phyloP scores from a whole-genome alignment of 495 filamentous ascomycete species.

The Tuber melanosporum region DNA sequence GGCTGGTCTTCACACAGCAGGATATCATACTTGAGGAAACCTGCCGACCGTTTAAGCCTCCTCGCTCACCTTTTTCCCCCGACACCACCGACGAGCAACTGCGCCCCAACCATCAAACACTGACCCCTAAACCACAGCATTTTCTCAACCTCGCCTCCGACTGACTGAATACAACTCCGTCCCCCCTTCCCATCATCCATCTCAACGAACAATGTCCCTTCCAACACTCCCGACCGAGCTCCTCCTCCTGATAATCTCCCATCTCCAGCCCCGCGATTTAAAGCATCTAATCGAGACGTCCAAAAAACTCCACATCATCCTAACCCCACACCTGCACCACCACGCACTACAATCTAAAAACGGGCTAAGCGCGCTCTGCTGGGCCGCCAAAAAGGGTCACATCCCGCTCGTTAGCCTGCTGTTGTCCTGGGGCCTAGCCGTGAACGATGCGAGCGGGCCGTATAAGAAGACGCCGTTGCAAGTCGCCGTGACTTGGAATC shows the following conservation, averaged over 20 bases:
- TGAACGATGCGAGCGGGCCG: not conserved
- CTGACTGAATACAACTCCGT: not conserved
- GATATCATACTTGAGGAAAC: not conserved
- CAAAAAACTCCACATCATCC: not conserved
- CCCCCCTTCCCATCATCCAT: not conserved
- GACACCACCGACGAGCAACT: not conserved
- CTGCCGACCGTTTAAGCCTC: not conserved
- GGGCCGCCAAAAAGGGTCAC: conserved; percentile 1
- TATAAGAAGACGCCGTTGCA: not conserved
- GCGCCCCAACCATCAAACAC: not conserved
- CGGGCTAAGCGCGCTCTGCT: not conserved
- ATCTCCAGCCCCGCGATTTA: conserved; percentile 1
- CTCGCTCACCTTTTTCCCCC: not conserved
- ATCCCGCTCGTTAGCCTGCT: not conserved
- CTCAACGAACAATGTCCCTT: not conserved
- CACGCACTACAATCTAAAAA: not conserved
- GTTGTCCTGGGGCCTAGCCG: not conserved
- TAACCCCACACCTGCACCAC: not conserved
- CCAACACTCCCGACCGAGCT: not conserved
- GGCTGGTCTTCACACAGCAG: not conserved
- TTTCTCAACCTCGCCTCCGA: not conserved
- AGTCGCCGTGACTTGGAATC: not conserved
- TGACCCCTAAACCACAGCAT: not conserved
- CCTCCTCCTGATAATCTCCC: not conserved
- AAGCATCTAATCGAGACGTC: not conserved